Evolutionary conservation across 768 basidiomycete genomes (phyloP), one percentile per base, ranked within the genome.

Genomic region (Amylocystis lapponica): DNA sequence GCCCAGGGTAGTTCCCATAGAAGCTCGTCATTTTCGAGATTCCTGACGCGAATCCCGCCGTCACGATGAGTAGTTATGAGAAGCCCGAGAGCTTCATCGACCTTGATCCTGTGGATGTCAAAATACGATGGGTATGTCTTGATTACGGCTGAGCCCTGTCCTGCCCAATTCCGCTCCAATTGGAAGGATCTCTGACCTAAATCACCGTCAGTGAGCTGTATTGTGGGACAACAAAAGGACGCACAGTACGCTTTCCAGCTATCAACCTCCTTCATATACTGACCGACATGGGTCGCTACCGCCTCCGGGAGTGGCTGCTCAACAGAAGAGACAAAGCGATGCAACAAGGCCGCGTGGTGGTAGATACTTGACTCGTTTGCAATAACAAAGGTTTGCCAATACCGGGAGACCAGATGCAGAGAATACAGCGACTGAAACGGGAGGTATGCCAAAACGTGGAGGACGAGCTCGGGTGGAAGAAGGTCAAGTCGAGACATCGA

Each of bases 21-120:
- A 5, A 72, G 43, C 3, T 59, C 44, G 31, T 72, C 71, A 1
- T 58, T 66, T 5, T 71, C 59, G 20, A 86, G 56, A 54, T 83
- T 79, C 8, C 68, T 68, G 1, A 89, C 85, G 1, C 53, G 49
- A 8, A 90, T 52, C 0, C 84, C 83, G 0, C 84, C 84, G 9
- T 48, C 45, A 5, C 58, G 57, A 32, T 67, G 67, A 0, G 85
- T 86, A 3, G 74, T 72, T 31, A 89, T 74, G 38, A 83, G 64
- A 19, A 82, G 67, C 3, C 78, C 75, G 9, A 67, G 68, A 25
- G 67, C 60, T 52, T 84, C 77, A 44, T 91, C 88, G 17, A 84
- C 72, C 62, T 90, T 90, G 64, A 89, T 78, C 6, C 85, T 77
- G 60, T 89, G 85, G 0, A 85, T 78, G 4, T 57, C 52, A 20